Evolutionary conservation across 176 grass and related monocot species (phyloP).

Genomic region (Carex littledalei): DNA sequence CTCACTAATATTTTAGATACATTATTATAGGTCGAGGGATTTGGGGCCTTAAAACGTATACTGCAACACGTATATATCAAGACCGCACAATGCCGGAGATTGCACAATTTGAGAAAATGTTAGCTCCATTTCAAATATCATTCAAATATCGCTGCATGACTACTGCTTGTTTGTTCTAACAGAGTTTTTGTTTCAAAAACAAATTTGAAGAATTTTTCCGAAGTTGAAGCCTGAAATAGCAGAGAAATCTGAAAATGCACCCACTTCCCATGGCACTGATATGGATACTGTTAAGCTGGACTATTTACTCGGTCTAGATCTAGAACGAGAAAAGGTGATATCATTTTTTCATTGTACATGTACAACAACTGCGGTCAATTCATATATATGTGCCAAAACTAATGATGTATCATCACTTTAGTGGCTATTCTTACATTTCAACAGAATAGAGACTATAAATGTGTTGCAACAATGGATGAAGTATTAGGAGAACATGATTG

Average conservation of each 20-base stretch:
- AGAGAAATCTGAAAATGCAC: not conserved
- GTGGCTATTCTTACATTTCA: not conserved
- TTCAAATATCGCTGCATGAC: not conserved
- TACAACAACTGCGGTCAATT: not conserved
- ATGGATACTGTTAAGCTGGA: not conserved
- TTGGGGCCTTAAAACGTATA: slow-evolving; percentile 7
- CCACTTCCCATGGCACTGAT: not conserved
- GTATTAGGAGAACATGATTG: slow-evolving; percentile 12
- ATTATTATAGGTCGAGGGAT: slow-evolving; percentile 1
- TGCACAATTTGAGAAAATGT: slow-evolving; percentile 3
- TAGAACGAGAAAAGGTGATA: not conserved
- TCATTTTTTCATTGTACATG: not conserved
- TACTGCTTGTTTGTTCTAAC: not conserved
- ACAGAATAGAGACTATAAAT: slow-evolving; percentile 9
- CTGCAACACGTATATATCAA: slow-evolving; percentile 16
- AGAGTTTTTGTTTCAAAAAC: not conserved
- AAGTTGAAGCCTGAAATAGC: not conserved
- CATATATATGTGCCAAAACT: not conserved
- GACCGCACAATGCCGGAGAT: slow-evolving; percentile 1
- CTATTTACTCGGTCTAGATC: slow-evolving; percentile 1
- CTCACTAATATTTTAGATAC: not conserved
- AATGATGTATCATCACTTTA: not conserved
- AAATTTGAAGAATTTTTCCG: slow-evolving; percentile 2
- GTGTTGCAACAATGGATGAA: slow-evolving; percentile 9
- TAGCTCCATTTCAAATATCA: not conserved